Conservation (phyloP, 2,329 filamentous ascomycete species). For the Pseudogymnoascus sp. region DNA sequence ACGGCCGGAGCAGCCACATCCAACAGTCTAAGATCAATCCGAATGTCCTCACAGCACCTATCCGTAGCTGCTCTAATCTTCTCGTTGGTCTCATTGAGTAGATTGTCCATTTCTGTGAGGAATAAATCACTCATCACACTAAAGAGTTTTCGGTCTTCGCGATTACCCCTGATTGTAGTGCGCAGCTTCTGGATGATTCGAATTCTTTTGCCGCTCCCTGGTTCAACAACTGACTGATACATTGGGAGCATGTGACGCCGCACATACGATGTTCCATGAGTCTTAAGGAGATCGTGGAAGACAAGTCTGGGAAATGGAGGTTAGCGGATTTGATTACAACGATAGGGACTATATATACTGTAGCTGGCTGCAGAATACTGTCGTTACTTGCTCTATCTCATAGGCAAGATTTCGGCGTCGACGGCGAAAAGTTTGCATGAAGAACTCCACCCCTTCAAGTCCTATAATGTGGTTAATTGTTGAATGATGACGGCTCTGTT, state of each 20-base stretch:
- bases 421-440: conserved; percentile 13
- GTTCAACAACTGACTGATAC: conserved; percentile 12
- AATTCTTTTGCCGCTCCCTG: neutral
- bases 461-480: conserved; percentile 10
- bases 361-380: conserved; percentile 11
- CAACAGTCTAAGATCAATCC: conserved; percentile 14
- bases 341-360: conserved; percentile 9
- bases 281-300: conserved; percentile 15
- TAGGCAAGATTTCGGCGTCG: conserved; percentile 12
- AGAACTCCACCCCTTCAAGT: conserved; percentile 11
- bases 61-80: conserved; percentile 11
- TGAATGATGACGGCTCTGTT: neutral
- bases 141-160: conserved; percentile 13
- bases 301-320: neutral
- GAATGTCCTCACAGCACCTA: conserved; percentile 13
- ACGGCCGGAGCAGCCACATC: conserved; percentile 10
- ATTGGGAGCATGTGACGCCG: conserved; percentile 15
- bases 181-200: conserved; percentile 4
- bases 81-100: neutral
- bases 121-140: conserved; percentile 13
- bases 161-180: conserved; percentile 9
- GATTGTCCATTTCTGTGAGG: neutral
- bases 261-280: conserved; percentile 14
- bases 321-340: neutral
- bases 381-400: conserved; percentile 12